Evolutionary conservation across 2,329 filamentous ascomycete species (phyloP).

Genomic region (Arachnomyces sp.): DNA sequence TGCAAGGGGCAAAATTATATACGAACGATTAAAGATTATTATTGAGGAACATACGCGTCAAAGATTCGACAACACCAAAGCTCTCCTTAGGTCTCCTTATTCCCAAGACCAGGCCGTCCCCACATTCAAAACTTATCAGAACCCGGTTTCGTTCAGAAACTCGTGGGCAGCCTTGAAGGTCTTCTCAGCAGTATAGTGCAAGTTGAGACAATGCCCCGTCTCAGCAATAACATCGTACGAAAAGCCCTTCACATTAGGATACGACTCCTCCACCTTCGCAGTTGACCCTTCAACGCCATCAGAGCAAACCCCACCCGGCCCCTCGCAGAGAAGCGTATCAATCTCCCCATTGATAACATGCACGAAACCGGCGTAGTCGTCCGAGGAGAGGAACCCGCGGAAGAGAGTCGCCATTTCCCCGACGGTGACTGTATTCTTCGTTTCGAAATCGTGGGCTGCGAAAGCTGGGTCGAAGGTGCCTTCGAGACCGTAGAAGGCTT

Average conservation of each 20-base stretch:
- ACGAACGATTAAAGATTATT: too few relatives aligned
- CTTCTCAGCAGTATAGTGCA: constrained; percentile 1
- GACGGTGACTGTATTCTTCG: neutral
- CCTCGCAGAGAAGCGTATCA: constrained; percentile 2
- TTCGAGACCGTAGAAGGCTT: constrained; percentile 6
- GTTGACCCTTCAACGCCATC: neutral
- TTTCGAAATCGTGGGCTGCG: neutral
- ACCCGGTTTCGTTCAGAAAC: neutral
- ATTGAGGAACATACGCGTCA: too few relatives aligned
- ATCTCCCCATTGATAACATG: constrained; percentile 4
- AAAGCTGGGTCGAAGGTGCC: constrained; percentile 4
- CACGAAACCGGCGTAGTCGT: constrained; percentile 1
- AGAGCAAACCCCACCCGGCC: neutral
- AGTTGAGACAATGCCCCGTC: constrained; percentile 6
- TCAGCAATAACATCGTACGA: constrained; percentile 2
- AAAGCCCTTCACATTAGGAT: constrained; percentile 2
- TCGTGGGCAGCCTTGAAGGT: constrained; percentile 5
- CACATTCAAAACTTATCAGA: too few relatives aligned
- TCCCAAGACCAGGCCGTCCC: too few relatives aligned
- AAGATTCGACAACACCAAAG: too few relatives aligned
- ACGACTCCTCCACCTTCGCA: neutral
- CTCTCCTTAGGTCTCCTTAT: too few relatives aligned
- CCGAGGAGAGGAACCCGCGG: neutral
- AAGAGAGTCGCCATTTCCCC: constrained; percentile 1
- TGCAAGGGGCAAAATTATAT: too few relatives aligned